Conservation (phyloP, 768 basidiomycete species). For the Candolleomyces eurysporus region DNA sequence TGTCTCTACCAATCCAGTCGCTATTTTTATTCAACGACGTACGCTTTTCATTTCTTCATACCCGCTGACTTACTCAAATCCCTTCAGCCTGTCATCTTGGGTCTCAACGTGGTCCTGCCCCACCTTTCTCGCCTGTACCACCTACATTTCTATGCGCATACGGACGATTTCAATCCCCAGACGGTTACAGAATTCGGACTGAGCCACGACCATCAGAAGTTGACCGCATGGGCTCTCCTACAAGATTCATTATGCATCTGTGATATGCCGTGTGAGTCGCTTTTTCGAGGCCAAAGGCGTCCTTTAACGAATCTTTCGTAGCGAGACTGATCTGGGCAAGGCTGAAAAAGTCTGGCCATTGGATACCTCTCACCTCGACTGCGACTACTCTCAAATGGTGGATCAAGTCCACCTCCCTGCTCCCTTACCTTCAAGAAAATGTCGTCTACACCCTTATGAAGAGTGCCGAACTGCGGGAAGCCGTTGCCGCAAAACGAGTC, state of each 20-base stretch:
- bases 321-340: not conserved
- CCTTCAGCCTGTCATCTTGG: not conserved
- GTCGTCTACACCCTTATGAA: not conserved
- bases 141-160: not conserved
- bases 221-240: not conserved
- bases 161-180: not conserved
- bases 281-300: not conserved
- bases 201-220: not conserved
- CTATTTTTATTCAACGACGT: not conserved
- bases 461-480: not conserved
- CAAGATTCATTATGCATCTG: not conserved
- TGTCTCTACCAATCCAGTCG: not conserved
- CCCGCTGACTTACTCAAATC: not conserved
- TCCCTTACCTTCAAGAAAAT: not conserved
- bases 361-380: not conserved
- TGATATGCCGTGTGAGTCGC: not conserved
- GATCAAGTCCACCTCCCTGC: not conserved
- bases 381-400: not conserved
- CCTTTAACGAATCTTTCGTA: not conserved
- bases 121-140: not conserved
- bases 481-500: too few species aligned
- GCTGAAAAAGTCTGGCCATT: not conserved
- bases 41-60: not conserved
- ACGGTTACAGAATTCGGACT: not conserved
- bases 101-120: not conserved